These are phyloP conservation scores for Serendipita sp. DNA, from an alignment of 768 basidiomycete species.

Conservation along the genomic window DNA sequence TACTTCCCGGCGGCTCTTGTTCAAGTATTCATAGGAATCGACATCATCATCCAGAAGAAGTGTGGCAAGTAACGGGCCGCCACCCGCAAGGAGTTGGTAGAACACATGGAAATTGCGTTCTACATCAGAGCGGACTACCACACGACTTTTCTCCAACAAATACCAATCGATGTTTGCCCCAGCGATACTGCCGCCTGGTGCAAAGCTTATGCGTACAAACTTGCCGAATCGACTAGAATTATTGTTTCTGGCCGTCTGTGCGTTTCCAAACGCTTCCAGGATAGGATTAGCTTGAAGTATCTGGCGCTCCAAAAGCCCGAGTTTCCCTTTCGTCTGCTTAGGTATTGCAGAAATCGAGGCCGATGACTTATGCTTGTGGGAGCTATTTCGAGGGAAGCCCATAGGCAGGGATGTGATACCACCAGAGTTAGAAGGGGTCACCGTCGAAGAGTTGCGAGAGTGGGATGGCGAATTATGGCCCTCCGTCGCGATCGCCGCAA, in stretches of 20 bases:
- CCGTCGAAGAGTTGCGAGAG: constrained; percentile 48
- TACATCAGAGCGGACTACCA: constrained; percentile 71
- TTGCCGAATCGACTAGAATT: constrained; percentile 98
- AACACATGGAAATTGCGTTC: constrained; percentile 96
- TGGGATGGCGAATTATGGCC: constrained; percentile 45
- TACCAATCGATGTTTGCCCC: constrained; percentile 99
- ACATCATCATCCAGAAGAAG: constrained; percentile 58
- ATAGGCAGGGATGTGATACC: constrained; percentile 34
- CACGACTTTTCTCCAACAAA: constrained; percentile 89
- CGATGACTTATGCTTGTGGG: constrained; percentile 40
- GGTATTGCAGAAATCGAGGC: constrained; percentile 27
- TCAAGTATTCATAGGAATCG: constrained; percentile 80
- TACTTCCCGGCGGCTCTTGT: constrained; percentile 77
- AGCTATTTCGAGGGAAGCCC: constrained; percentile 53
- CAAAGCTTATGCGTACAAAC: constrained; percentile 91
- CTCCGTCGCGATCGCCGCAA: constrained; percentile 90
- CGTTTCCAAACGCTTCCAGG: constrained; percentile 94
- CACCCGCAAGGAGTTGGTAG: constrained; percentile 82
- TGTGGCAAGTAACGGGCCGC: constrained; percentile 48
- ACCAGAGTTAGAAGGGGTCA: constrained; percentile 27
- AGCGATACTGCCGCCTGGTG: constrained; percentile 83
- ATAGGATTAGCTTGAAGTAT: constrained; percentile 97
- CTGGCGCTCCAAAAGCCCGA: constrained; percentile 85
- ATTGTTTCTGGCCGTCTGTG: constrained; percentile 95
- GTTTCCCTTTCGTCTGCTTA: constrained; percentile 49